These are phyloP conservation scores for Lactarius deliciosus DNA, from an alignment of 768 basidiomycete genomes.

Conservation along the genomic window DNA sequence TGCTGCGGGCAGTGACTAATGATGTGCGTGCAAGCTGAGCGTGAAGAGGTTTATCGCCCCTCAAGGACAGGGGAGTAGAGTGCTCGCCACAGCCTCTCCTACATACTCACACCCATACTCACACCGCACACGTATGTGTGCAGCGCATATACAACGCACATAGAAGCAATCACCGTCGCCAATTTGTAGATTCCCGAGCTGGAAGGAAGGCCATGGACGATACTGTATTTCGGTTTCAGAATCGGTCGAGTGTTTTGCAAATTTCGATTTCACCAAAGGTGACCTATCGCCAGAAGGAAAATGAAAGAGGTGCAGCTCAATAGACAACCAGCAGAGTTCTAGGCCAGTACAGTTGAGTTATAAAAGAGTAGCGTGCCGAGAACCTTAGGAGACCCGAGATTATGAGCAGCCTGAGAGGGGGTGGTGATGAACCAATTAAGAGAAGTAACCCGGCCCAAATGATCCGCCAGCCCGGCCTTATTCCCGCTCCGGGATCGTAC, in stretches of 20 bases:
- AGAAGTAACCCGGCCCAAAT: not conserved
- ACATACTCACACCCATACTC: not conserved
- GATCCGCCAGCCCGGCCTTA: not conserved
- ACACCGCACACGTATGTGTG: constrained; percentile 4
- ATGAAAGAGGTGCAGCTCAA: not conserved
- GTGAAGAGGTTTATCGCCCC: not conserved
- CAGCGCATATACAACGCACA: not conserved
- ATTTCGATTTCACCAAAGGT: not conserved
- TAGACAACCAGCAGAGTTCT: not conserved
- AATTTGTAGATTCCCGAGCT: not conserved
- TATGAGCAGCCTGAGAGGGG: not conserved
- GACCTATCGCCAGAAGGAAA: not conserved
- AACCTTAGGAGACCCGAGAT: not conserved
- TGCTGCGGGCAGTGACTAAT: not conserved
- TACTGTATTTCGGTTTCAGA: not conserved
- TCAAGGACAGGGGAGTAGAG: not conserved
- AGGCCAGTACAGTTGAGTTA: not conserved
- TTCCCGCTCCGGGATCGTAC: not conserved
- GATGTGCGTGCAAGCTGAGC: not conserved
- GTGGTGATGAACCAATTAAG: not conserved
- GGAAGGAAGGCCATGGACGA: not conserved
- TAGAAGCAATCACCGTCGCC: not conserved
- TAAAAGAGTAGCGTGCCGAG: not conserved
- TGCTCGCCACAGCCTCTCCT: not conserved
- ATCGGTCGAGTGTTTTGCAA: not conserved